These are phyloP conservation scores for Phylloporus sp. DNA, from an alignment of 768 basidiomycete species.

Conservation along the genomic window DNA sequence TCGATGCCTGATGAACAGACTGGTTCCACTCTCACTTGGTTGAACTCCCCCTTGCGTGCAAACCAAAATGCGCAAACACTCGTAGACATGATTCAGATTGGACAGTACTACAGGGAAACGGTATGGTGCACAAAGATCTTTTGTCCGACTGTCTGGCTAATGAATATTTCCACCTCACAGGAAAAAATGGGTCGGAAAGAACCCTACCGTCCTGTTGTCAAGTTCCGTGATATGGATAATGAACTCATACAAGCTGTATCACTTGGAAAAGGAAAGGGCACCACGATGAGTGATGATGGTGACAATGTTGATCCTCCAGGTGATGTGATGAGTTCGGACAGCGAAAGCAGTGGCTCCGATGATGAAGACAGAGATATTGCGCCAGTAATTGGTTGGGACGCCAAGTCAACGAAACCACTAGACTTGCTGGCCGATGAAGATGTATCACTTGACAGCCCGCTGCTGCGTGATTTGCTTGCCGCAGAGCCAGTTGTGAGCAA, in stretches of 20 bases:
- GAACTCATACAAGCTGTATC: neutral
- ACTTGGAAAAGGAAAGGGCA: neutral
- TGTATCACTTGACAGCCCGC: neutral
- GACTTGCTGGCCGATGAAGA: neutral
- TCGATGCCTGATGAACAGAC: slow-evolving; percentile 1
- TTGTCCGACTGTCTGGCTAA: too few species aligned
- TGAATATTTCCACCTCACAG: neutral
- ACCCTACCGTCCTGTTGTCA: neutral
- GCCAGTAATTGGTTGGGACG: too few species aligned
- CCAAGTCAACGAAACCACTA: neutral
- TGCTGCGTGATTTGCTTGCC: neutral
- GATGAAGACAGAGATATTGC: too few species aligned
- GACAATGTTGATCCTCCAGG: neutral
- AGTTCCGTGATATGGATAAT: neutral
- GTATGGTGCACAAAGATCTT: too few species aligned
- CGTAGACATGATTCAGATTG: neutral
- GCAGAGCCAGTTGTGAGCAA: neutral
- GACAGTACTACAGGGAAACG: neutral
- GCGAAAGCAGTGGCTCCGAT: too few species aligned
- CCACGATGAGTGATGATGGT: neutral
- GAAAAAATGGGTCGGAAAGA: neutral
- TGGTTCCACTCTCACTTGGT: neutral
- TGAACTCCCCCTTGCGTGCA: neutral
- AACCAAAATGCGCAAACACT: neutral
- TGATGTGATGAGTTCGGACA: neutral